Base-by-base conservation (phyloP, 202 grass and related monocot genomes). In the Bolboschoenoplectus hybrid region DNA sequence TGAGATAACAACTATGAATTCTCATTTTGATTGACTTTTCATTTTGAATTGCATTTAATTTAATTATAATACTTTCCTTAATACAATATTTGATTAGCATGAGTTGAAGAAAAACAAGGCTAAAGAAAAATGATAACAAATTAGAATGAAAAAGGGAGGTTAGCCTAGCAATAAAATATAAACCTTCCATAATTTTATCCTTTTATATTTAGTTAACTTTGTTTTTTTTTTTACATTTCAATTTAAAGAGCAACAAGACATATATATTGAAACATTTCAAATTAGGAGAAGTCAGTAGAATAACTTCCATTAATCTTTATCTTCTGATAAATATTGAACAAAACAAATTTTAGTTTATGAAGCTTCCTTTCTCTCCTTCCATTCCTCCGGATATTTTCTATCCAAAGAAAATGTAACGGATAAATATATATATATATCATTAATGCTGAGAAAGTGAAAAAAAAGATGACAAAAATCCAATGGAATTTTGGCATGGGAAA, bases 281-380 rank as follows among this genome's bases (percentile, higher is more conserved):
- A 16, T 7, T 10, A 66, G 3, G 32, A 1, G 63, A 66, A 26
- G 10, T 38, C 40, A 70, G 2, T 5, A n/a, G 40, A 8, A 66
- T 66, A 67, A 66, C 63, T 38, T 67, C 12, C 34, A 67, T 38
- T 67, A 36, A 66, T 66, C 63, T 66, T 43, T 43, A 69, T 69
- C 38, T 44, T 7, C 67, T 44, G 3, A 12, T 44, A 70, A 70
- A 13, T 8, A 70, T 70, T 36, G 2, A 70, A 70, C 40, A 43
- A 70, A 70, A 43, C 38, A n/a, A 70, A 70, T 44, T 70, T 26
- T 70, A 44, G 40, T 70, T 70, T 70, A 16, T 70, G 40, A 70
- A 70, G 40, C 17, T 45, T 6, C 32, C 45, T 70, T 45, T 6
- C 2, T 45, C 13, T 70, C 67, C 40, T 44, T 70, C 39, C 40